A percentile compares a stretch with the other conserved stretches of the same genome.
phyloP scores from a whole-genome alignment of 202 grass and related monocot genomes.

The Panicum virgatum region DNA sequence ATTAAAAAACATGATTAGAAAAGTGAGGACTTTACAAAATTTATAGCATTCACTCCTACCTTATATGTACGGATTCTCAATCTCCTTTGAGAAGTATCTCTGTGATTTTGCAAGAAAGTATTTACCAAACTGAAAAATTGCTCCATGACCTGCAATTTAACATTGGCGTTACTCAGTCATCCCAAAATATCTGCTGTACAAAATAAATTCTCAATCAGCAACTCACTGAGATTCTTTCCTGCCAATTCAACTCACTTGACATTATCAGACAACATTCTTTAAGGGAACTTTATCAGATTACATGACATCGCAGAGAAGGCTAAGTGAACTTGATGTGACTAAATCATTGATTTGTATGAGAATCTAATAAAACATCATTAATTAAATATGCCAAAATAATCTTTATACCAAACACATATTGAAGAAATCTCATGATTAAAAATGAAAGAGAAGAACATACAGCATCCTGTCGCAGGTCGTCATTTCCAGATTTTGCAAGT shows the following conservation, averaged over 20 bases:
- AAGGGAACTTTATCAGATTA: background rate
- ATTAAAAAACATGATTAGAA: background rate
- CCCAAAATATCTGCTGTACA: background rate
- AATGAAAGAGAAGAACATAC: conserved; percentile 55
- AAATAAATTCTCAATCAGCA: background rate
- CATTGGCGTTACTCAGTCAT: conserved; percentile 19
- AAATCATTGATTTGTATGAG: background rate
- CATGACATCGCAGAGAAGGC: background rate
- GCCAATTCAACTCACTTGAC: conserved; percentile 4
- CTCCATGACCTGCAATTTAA: conserved; percentile 74
- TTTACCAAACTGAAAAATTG: conserved; percentile 99
- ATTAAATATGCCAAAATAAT: background rate
- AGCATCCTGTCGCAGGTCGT: conserved; percentile 94
- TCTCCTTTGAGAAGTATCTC: conserved; percentile 91
- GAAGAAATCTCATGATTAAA: conserved; percentile 15
- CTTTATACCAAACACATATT: background rate
- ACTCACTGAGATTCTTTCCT: conserved; percentile 3
- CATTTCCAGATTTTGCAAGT: conserved; percentile 99
- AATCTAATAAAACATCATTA: background rate
- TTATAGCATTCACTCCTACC: conserved; percentile 45
- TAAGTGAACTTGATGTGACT: conserved; percentile 9
- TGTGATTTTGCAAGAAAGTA: conserved; percentile 89
- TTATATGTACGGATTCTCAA: conserved; percentile 95
- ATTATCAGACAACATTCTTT: conserved; percentile 7
- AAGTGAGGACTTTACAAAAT: conserved; percentile 4